phyloP scores from a whole-genome alignment of 345 rosid species.

The Salix exigua region DNA sequence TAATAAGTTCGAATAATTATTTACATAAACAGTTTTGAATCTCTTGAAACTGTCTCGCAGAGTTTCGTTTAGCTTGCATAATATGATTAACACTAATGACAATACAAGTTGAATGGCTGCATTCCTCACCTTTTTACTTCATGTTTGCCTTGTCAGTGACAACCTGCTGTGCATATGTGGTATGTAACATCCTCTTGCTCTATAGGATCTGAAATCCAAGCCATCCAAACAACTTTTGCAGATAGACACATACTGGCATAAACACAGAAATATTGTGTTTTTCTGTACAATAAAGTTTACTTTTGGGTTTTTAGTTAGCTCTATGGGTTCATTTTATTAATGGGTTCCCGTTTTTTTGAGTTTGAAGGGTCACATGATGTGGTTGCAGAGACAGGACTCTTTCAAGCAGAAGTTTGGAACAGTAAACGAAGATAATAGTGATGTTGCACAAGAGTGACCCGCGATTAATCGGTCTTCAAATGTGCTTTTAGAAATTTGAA shows the following conservation, averaged over 20 bases:
- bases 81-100: not conserved
- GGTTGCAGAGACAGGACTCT: conserved; percentile 83
- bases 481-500: not conserved
- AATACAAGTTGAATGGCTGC: not conserved
- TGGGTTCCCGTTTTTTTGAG: not conserved
- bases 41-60: not conserved
- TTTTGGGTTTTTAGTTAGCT: not conserved
- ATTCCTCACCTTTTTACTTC: too few species aligned
- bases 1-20: not conserved
- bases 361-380: conserved; percentile 83
- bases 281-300: not conserved
- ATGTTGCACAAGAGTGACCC: not conserved
- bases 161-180: too few species aligned
- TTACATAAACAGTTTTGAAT: not conserved
- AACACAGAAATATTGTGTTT: not conserved
- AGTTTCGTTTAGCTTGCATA: not conserved
- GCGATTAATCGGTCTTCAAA: not conserved
- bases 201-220: not conserved
- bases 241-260: not conserved
- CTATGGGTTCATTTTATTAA: not conserved
- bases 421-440: not conserved
- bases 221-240: not conserved
- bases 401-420: conserved; percentile 67
- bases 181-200: too few species aligned
- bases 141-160: too few species aligned